Percentiles rank a stretch among this genome's conserved stretches.
Conservation (phyloP, 1,284 basidiomycete genomes). For the Inonotus hispidus region DNA sequence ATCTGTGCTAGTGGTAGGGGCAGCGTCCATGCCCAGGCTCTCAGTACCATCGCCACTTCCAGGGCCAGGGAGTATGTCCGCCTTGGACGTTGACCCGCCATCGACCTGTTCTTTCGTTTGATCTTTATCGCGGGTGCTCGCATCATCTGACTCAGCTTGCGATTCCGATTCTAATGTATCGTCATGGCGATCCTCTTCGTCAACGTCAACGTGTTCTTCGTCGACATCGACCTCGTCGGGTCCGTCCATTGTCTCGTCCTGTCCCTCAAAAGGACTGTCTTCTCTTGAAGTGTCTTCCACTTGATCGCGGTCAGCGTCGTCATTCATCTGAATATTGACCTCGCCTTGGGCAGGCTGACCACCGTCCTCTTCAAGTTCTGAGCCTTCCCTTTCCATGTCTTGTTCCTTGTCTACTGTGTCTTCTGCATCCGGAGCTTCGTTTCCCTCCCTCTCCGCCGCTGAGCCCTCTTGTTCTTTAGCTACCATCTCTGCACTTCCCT, state of each 20-base stretch:
- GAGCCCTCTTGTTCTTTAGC: constrained; percentile 11
- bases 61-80: constrained; percentile 1
- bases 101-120: constrained; percentile 18
- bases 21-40: constrained; percentile 13
- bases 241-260: background rate
- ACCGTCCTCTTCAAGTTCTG: background rate
- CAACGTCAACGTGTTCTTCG: constrained; percentile 5
- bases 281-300: background rate
- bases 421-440: background rate
- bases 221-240: background rate
- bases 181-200: background rate
- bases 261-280: background rate
- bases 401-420: constrained; percentile 26
- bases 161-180: background rate
- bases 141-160: background rate
- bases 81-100: constrained; percentile 17
- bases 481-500: background rate
- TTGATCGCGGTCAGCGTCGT: constrained; percentile 6
- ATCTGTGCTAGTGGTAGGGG: constrained; percentile 3
- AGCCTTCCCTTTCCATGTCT: background rate
- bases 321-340: background rate
- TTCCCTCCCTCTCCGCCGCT: background rate
- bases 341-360: background rate
- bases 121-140: background rate
- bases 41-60: constrained; percentile 7